phyloP scores from a whole-genome alignment of 228 moss, liverwort and hornwort genomes.

The Sphagnum fallax region DNA sequence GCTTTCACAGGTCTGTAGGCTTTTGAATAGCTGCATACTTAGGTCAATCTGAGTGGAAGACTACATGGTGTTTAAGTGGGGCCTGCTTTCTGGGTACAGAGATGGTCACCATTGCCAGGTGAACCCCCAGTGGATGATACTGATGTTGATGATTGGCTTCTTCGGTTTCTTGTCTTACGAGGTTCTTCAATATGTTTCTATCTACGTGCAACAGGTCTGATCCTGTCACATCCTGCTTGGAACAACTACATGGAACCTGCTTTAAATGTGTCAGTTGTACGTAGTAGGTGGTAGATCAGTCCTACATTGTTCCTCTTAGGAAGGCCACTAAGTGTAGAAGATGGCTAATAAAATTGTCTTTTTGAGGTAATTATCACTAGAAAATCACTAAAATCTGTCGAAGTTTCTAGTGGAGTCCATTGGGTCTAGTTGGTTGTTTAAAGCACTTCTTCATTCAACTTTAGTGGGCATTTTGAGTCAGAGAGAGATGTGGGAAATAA shows the following conservation, averaged over 20 bases:
- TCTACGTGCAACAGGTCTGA: constrained; percentile 78
- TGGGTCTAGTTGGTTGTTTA: not conserved
- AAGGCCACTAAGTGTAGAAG: too few relatives aligned
- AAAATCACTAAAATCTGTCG: not conserved
- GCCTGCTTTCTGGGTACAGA: constrained; percentile 38
- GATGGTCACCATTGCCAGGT: constrained; percentile 87
- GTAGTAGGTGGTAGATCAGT: too few relatives aligned
- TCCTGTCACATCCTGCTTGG: not conserved
- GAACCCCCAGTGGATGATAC: constrained; percentile 93
- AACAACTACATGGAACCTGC: not conserved
- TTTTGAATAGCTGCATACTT: too few relatives aligned
- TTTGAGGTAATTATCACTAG: too few relatives aligned
- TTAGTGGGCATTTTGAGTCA: not conserved
- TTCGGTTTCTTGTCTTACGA: constrained; percentile 82
- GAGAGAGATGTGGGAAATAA: not conserved
- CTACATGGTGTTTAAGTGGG: not conserved
- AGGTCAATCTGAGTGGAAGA: too few relatives aligned
- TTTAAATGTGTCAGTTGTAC: too few relatives aligned
- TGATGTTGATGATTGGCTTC: constrained; percentile 98
- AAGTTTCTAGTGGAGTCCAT: not conserved
- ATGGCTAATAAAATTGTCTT: too few relatives aligned
- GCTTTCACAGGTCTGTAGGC: too few relatives aligned
- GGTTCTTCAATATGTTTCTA: constrained; percentile 84
- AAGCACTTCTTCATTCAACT: not conserved
- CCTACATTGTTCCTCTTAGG: too few relatives aligned